Evolutionary conservation across 371 early-diverging fungal genomes (phyloP), one percentile per base, ranked within the genome.

Genomic region (Mortierella sp.): DNA sequence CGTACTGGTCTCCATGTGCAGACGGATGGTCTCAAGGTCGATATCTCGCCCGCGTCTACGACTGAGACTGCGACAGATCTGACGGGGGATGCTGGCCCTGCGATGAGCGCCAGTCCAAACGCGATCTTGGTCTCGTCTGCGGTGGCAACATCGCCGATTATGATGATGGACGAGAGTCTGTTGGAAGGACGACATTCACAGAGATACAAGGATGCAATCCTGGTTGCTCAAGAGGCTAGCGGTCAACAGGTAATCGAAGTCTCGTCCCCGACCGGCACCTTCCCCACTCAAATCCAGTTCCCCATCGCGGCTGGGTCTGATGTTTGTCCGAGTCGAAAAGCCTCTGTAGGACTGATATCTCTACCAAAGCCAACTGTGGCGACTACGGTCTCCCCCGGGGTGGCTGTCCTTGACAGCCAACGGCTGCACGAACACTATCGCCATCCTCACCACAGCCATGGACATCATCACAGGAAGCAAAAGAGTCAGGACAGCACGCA

Each of bases 91-190:
- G 54, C 30, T 23, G 21, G 21, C 11, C 23, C 23, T 32, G 17
- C 43, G 23, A 31, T 4, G 44, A 55, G 6, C 15, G 2, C 26
- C 27, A 54, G 23, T 24, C 43, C 43, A 17, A 27, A 28, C 28
- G 47, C 37, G 14, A 47, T 19, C 14, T 8, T 26, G 6, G 28
- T 50, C 43, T 12, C 37, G 24, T 1, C 34, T 26, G 27, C 42
- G 15, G 19, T 5, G 37, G 37, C 37, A 34, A 47, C 57, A 3
- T 52, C 64, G 9, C 55, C 66, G 4, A 34, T 66, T 12, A 37
- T 73, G 21, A 44, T 76, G 64, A 63, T 73, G 64, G 76, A 76
- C 23, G 70, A 76, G 34, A 69, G 54, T 15, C 7, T 76, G 12
- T 39, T 76, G 26, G 65, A 53, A 0, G 61, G 60, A 3, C 57